A percentile compares a stretch with the other conserved stretches of the same genome.
These are phyloP conservation scores for Lippia alba DNA, from an alignment of 305 asterid genomes.

Conservation along the genomic window DNA sequence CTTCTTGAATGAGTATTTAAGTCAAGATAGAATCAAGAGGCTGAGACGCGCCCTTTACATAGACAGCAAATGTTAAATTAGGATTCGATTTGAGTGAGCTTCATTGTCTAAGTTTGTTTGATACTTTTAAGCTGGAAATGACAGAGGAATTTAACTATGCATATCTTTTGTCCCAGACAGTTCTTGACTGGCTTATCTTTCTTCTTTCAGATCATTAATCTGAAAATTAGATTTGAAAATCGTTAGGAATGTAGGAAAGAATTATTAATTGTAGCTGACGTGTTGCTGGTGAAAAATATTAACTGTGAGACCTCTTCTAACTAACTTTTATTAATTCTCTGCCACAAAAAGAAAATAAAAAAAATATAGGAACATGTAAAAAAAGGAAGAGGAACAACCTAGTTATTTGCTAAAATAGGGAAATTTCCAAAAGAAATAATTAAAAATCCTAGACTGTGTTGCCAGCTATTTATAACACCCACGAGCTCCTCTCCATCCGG, in stretches of 20 bases:
- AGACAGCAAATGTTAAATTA: constrained; percentile 21
- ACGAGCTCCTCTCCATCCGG: constrained; percentile 58
- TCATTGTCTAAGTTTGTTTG: background rate
- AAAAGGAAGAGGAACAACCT: constrained; percentile 39
- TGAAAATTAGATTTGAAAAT: constrained; percentile 2
- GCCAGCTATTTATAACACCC: constrained; percentile 88
- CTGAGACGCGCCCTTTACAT: constrained; percentile 1
- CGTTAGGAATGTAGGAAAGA: constrained; percentile 15
- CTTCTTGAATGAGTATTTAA: background rate
- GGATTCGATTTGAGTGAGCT: constrained; percentile 24
- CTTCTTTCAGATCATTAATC: background rate
- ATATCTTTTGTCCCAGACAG: too few species aligned
- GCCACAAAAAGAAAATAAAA: constrained; percentile 4
- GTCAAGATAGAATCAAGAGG: background rate
- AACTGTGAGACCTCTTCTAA: constrained; percentile 41
- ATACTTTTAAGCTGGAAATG: too few species aligned
- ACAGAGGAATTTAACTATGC: too few species aligned
- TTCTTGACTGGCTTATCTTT: too few species aligned
- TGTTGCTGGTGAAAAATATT: constrained; percentile 28
- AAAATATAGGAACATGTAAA: background rate
- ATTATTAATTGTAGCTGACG: constrained; percentile 24
- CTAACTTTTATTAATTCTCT: constrained; percentile 22
- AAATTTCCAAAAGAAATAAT: constrained; percentile 76
- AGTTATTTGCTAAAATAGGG: constrained; percentile 60
- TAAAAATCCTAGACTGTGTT: constrained; percentile 56